Conservation (phyloP, 345 rosid species). For the Rhizophora apiculata region DNA sequence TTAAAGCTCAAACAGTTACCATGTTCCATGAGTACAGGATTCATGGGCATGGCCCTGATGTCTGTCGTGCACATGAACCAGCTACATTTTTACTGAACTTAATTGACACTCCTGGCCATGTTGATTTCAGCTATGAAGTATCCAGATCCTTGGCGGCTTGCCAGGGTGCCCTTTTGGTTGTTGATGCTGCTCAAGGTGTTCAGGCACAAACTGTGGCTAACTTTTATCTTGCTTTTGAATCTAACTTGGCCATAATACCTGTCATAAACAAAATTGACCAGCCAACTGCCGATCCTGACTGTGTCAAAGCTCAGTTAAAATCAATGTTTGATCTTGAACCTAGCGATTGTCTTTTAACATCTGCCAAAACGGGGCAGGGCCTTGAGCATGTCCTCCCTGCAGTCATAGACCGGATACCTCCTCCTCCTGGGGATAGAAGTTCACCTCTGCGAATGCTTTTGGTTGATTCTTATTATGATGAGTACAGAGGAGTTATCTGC, state of each 20-base stretch:
- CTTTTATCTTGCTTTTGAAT: constrained; percentile 92
- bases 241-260: constrained; percentile 73
- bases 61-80: constrained; percentile 27
- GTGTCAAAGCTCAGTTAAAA: constrained; percentile 87
- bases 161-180: constrained; percentile 95
- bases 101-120: constrained; percentile 97
- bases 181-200: constrained; percentile 98
- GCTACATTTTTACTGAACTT: constrained; percentile 61
- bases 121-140: constrained; percentile 96
- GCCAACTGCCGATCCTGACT: constrained; percentile 98
- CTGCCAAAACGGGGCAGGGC: constrained; percentile 95
- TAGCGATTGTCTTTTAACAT: constrained; percentile 70
- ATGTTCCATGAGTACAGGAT: constrained; percentile 63
- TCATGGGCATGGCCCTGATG: constrained; percentile 18
- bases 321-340: constrained; percentile 98
- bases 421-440: constrained; percentile 68
- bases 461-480: constrained; percentile 90
- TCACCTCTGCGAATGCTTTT: constrained; percentile 88
- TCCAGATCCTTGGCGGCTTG: constrained; percentile 98
- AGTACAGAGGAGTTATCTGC: constrained; percentile 91
- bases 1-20: constrained; percentile 96
- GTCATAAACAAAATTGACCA: constrained; percentile 94
- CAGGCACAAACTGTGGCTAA: constrained; percentile 99
- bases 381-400: constrained; percentile 92
- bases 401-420: constrained; percentile 78